A percentile compares a stretch with the other conserved stretches of the same genome.
phyloP scores from a whole-genome alignment of 1,139 yeast genomes.

The Arxiozyma slooffiae region DNA sequence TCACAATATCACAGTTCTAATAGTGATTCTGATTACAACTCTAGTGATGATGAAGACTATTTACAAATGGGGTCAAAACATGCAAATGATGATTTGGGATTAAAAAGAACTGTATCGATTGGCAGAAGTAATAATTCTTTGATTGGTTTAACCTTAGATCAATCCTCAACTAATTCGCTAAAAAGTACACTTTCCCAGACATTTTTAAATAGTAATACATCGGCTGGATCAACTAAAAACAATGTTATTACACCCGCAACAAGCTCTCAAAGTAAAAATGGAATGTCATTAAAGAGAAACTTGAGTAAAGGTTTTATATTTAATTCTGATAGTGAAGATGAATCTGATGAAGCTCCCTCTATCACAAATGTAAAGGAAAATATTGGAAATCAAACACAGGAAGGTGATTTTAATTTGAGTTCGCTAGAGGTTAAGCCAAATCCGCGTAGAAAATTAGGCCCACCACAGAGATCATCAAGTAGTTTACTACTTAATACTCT shows the following conservation, averaged over 20 bases:
- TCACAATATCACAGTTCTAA: constrained; percentile 31
- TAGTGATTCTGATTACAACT: constrained; percentile 25
- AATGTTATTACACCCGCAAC: not conserved
- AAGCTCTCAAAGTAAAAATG: not conserved
- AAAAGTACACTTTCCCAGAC: constrained; percentile 16
- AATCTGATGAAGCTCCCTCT: constrained; percentile 8
- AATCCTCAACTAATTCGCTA: constrained; percentile 7
- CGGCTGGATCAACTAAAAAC: constrained; percentile 1
- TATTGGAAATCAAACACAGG: not conserved
- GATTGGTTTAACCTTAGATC: constrained; percentile 15
- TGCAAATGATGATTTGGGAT: constrained; percentile 8
- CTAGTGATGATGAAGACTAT: constrained; percentile 30
- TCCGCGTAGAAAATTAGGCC: constrained; percentile 5
- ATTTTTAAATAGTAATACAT: constrained; percentile 26
- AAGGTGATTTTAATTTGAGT: constrained; percentile 2
- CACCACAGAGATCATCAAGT: constrained; percentile 6
- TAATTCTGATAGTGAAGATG: constrained; percentile 25
- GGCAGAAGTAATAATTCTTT: constrained; percentile 24
- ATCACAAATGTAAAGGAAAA: not conserved
- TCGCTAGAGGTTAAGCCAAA: constrained; percentile 1
- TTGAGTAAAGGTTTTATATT: constrained; percentile 25
- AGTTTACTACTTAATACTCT: constrained; percentile 1
- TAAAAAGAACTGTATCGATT: constrained; percentile 25
- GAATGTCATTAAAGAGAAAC: constrained; percentile 1
- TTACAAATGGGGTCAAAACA: not conserved